Percentiles rank a stretch among this genome's conserved stretches.
phyloP scores from a whole-genome alignment of 2,329 filamentous ascomycete species.

The Fusarium hainanense region DNA sequence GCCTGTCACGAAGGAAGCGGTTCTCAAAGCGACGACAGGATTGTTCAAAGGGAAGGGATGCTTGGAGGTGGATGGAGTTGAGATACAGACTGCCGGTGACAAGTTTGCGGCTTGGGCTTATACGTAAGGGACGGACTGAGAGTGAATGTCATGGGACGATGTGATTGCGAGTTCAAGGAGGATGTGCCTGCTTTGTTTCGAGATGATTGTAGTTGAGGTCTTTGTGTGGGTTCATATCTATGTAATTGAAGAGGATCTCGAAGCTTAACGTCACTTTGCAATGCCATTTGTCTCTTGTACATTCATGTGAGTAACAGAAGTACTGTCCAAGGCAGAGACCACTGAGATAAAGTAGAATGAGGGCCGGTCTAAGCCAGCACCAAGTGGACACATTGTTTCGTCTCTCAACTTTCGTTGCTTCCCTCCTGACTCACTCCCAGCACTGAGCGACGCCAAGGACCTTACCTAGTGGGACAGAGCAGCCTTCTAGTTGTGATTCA shows the following conservation, averaged over 20 bases:
- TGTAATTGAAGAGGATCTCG: not conserved
- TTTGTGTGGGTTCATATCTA: not conserved
- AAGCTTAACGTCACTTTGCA: fast-evolving
- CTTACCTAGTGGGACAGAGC: no score
- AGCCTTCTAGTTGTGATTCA: no score
- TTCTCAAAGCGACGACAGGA: constrained; percentile 43
- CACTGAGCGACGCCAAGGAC: no score
- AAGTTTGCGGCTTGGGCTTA: constrained; percentile 55
- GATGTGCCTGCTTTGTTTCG: not conserved
- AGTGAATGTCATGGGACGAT: not conserved
- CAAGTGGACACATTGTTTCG: no score
- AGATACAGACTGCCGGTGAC: constrained; percentile 42
- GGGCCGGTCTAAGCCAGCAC: no score
- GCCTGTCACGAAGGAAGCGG: constrained; percentile 31
- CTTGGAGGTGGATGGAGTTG: constrained; percentile 48
- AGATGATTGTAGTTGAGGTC: not conserved
- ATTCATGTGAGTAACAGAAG: no score
- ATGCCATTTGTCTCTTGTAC: not conserved
- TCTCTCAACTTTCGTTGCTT: no score
- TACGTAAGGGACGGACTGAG: constrained; percentile 35
- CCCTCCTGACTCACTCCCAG: no score
- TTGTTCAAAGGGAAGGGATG: constrained; percentile 48
- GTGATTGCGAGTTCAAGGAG: not conserved
- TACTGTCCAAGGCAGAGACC: no score
- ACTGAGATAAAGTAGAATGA: no score